phyloP scores from a whole-genome alignment of 495 filamentous ascomycete genomes.

The Hapsidospora chrysogenum region DNA sequence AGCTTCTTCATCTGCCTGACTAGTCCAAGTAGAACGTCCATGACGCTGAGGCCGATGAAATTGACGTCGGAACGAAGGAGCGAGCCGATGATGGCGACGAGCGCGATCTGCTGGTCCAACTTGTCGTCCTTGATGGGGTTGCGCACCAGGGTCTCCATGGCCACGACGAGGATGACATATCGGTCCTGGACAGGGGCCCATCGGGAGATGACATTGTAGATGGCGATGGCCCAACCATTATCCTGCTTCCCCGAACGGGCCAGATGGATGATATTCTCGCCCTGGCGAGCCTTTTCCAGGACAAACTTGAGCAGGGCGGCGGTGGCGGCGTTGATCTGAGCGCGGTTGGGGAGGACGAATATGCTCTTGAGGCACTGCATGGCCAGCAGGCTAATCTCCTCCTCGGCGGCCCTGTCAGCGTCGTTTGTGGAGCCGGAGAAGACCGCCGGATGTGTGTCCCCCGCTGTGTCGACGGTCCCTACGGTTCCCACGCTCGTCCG shows the following conservation, averaged over 20 bases:
- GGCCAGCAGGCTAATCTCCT: conserved; percentile 69
- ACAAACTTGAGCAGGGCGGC: conserved; percentile 55
- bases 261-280: conserved; percentile 23
- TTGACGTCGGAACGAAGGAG: conserved; percentile 78
- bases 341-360: conserved; percentile 56
- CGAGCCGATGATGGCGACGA: conserved; percentile 58
- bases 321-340: conserved; percentile 61
- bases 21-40: conserved; percentile 73
- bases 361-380: conserved; percentile 68
- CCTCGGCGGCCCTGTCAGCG: conserved; percentile 70
- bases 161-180: conserved; percentile 66
- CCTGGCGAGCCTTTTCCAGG: conserved; percentile 33
- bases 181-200: conserved; percentile 89
- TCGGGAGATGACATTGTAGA: conserved; percentile 57
- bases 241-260: conserved; percentile 12
- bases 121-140: conserved; percentile 48
- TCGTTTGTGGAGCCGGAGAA: conserved; percentile 63
- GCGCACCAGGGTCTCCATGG: conserved; percentile 55
- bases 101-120: conserved; percentile 49
- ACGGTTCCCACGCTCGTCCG: conserved; percentile 69
- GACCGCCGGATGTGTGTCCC: conserved; percentile 49
- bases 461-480: conserved; percentile 45
- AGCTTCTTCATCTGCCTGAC: conserved; percentile 61
- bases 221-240: conserved; percentile 58
- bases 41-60: conserved; percentile 83